Evolutionary conservation across 176 grass and related monocot species (phyloP), one percentile per base, ranked within the genome.

Genomic region (Carex pumila): DNA sequence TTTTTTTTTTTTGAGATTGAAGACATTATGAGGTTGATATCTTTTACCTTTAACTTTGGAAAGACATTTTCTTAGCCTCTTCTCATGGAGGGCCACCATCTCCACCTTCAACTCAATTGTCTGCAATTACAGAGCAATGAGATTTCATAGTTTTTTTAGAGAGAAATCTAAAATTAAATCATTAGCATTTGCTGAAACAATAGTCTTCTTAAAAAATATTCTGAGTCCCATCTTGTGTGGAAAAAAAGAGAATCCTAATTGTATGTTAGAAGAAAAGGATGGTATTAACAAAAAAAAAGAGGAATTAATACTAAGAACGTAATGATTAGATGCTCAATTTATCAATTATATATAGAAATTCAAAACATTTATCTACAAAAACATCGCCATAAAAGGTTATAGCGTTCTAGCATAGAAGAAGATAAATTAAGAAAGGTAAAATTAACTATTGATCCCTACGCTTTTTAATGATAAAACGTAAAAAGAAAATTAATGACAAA

Each of bases 1-100:
- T 36, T 36, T 36, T 36, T 36, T 36, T 36, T 36, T 36, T 34
- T 34, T 34, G 34, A 36, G 34, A 36, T 36, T 36, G 3, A 36
- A 36, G 7, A n/a, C 3, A 73, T 73, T 1, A 74, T 74, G 70
- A 74, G 19, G n/a, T 47, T 52, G 80, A 67, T 67, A 52, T 71
- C 49, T 80, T 81, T 76, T 89, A 99, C 96, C 96, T 99, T 99
- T 99, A 83, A 99, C 96, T 99, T 99, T 99, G 88, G 96, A 99
- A 83, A 99, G 85, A 69, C 93, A 99, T 89, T 85, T 99, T 61
- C 93, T 94, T 80, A 99, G 83, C 83, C 96, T 93, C 89, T 92
- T 99, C 88, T 99, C 96, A 84, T 95, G 96, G 45, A 99, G 34
- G 39, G 96, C 89, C 81, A 99, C 96, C 96, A 99, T 93, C 83